A percentile compares a stretch with the other conserved stretches of the same genome.
phyloP scores from a whole-genome alignment of 495 filamentous ascomycete genomes.

The Wilcoxina mikolae region DNA sequence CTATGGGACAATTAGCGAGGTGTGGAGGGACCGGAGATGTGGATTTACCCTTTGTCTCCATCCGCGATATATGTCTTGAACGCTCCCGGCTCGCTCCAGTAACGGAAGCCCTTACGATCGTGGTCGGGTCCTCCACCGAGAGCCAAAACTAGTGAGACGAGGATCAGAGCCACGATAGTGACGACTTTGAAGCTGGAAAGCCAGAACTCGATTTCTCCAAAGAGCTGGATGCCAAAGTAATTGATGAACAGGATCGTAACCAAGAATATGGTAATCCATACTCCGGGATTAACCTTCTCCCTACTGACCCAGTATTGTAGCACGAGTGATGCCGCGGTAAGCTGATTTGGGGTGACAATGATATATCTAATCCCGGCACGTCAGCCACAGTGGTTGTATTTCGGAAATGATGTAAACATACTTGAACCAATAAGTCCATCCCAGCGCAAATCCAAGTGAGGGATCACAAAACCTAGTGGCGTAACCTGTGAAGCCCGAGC shows the following conservation, averaged over 20 bases:
- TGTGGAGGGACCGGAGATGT: neutral
- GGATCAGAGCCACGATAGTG: conserved; percentile 49
- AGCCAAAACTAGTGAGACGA: conserved; percentile 54
- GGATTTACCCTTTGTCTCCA: conserved; percentile 31
- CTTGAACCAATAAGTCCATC: conserved; percentile 50
- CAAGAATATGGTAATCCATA: conserved; percentile 58
- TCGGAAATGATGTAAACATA: conserved; percentile 18
- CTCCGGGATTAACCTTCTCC: conserved; percentile 50
- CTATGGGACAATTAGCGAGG: neutral
- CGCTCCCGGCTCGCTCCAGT: conserved; percentile 60
- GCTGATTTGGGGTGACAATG: conserved; percentile 62
- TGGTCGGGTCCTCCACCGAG: conserved; percentile 61
- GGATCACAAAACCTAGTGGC: conserved; percentile 47
- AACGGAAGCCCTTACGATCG: conserved; percentile 58
- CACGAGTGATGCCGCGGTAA: conserved; percentile 58
- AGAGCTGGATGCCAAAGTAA: conserved; percentile 37
- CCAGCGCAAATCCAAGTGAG: conserved; percentile 48
- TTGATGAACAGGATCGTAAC: conserved; percentile 48
- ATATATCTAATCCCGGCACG: conserved; percentile 46
- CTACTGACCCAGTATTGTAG: conserved; percentile 54
- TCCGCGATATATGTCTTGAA: conserved; percentile 34
- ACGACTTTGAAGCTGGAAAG: conserved; percentile 48
- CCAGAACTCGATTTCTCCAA: conserved; percentile 40
- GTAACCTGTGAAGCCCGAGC: conserved; percentile 45
- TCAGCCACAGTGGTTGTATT: neutral